These are phyloP conservation scores for Camelina neglecta DNA, from an alignment of 345 rosid genomes.

Conservation along the genomic window DNA sequence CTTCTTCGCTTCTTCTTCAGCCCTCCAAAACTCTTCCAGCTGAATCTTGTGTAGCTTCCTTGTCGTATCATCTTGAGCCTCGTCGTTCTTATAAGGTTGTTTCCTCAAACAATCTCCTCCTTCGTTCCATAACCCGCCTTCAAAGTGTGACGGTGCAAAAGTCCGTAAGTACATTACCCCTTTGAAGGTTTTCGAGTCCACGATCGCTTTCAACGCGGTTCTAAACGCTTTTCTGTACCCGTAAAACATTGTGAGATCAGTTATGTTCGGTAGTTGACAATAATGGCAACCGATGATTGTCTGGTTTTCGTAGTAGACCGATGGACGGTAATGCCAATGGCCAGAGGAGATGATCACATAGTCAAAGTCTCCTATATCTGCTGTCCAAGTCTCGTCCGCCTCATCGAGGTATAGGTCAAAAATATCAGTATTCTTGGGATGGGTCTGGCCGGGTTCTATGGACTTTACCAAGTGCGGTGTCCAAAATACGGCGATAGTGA, in stretches of 20 bases:
- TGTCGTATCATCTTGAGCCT: constrained; percentile 56
- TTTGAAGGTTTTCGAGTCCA: constrained; percentile 53
- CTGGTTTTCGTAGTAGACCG: constrained; percentile 55
- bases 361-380: constrained; percentile 62
- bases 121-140: constrained; percentile 76
- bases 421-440: constrained; percentile 52
- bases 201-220: constrained; percentile 70
- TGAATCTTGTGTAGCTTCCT: constrained; percentile 69
- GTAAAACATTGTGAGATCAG: constrained; percentile 61
- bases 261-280: constrained; percentile 59
- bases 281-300: constrained; percentile 62
- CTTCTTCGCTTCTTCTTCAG: constrained; percentile 57
- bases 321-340: constrained; percentile 88
- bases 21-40: constrained; percentile 70
- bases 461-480: constrained; percentile 66
- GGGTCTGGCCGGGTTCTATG: constrained; percentile 44
- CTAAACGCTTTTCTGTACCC: constrained; percentile 69
- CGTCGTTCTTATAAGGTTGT: constrained; percentile 57
- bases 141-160: constrained; percentile 80
- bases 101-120: constrained; percentile 78
- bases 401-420: constrained; percentile 74
- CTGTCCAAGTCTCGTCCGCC: constrained; percentile 57
- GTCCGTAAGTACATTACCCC: constrained; percentile 72
- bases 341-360: constrained; percentile 69
- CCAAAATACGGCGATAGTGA: constrained; percentile 74